These are phyloP conservation scores for Rutstroemia sp. DNA, from an alignment of 2,329 filamentous ascomycete genomes.

Conservation along the genomic window DNA sequence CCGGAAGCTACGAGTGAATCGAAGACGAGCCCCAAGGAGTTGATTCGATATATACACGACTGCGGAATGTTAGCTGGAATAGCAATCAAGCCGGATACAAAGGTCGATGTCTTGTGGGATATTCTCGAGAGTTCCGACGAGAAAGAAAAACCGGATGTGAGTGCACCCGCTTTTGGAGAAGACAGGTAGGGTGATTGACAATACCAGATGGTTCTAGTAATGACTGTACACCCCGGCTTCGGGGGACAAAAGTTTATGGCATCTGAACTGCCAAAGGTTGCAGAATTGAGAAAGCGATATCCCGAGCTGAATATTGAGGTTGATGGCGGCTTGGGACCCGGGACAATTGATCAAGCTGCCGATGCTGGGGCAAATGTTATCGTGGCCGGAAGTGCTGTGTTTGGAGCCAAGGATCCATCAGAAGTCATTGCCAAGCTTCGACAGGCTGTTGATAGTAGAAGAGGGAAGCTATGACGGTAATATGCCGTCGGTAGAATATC, in stretches of 20 bases:
- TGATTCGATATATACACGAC: slow-evolving; percentile 87
- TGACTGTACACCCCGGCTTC: slow-evolving; percentile 97
- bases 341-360: slow-evolving; percentile 88
- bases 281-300: slow-evolving; percentile 74
- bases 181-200: slow-evolving; percentile 9
- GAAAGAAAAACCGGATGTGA: slow-evolving; percentile 80
- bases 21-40: slow-evolving; percentile 73
- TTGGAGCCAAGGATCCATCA: slow-evolving; percentile 80
- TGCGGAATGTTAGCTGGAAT: slow-evolving; percentile 85
- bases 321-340: slow-evolving; percentile 81
- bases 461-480: slow-evolving; percentile 17
- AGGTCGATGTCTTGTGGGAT: slow-evolving; percentile 87
- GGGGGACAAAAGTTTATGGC: slow-evolving; percentile 99
- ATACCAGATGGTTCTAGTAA: slow-evolving; percentile 86
- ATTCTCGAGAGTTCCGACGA: slow-evolving; percentile 67
- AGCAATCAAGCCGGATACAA: slow-evolving; percentile 88
- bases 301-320: slow-evolving; percentile 95
- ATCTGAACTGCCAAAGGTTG: slow-evolving; percentile 87
- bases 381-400: slow-evolving; percentile 92
- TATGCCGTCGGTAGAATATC: background rate
- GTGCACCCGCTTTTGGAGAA: slow-evolving; percentile 31
- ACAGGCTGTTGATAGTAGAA: slow-evolving; percentile 64
- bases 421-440: slow-evolving; percentile 81
- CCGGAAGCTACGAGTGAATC: slow-evolving; percentile 61
- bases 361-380: slow-evolving; percentile 97